Evolutionary conservation across 176 grass and related monocot genomes (phyloP).

Genomic region (Melocanna baccifera): DNA sequence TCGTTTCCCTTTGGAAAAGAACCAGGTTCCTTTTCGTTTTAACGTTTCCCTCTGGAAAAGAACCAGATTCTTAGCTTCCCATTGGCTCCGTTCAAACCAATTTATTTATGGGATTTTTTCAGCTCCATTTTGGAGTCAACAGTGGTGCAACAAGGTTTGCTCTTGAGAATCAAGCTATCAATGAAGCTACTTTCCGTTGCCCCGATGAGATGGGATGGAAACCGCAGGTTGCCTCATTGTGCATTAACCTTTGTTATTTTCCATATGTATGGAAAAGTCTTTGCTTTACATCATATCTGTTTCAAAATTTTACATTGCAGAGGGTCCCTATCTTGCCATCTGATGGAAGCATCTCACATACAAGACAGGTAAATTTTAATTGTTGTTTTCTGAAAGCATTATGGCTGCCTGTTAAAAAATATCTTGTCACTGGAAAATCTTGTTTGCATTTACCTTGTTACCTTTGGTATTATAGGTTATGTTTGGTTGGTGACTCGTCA

Average conservation of each 20-base stretch:
- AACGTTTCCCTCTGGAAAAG: not conserved
- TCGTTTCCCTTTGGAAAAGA: not conserved
- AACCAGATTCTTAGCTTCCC: not conserved
- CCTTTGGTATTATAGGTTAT: not conserved
- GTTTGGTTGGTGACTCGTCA: not conserved
- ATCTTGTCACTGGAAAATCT: not conserved
- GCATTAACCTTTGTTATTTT: not conserved
- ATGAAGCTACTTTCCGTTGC: constrained; percentile 79
- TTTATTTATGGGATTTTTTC: constrained; percentile 22
- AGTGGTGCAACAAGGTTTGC: constrained; percentile 69
- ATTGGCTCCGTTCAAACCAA: not conserved
- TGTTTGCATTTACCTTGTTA: not conserved
- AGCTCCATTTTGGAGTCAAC: constrained; percentile 87
- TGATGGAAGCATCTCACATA: constrained; percentile 57
- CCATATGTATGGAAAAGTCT: not conserved
- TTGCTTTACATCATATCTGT: not conserved
- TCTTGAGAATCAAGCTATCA: constrained; percentile 71
- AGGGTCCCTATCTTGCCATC: constrained; percentile 58
- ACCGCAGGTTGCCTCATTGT: constrained; percentile 57
- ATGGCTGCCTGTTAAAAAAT: not conserved
- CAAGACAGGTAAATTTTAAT: constrained; percentile 53
- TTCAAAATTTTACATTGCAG: constrained; percentile 31
- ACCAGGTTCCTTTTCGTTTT: not conserved
- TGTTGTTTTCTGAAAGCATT: not conserved
- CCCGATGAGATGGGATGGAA: constrained; percentile 92